phyloP scores from a whole-genome alignment of 2,329 filamentous ascomycete species.

The Phialophora chinensis region DNA sequence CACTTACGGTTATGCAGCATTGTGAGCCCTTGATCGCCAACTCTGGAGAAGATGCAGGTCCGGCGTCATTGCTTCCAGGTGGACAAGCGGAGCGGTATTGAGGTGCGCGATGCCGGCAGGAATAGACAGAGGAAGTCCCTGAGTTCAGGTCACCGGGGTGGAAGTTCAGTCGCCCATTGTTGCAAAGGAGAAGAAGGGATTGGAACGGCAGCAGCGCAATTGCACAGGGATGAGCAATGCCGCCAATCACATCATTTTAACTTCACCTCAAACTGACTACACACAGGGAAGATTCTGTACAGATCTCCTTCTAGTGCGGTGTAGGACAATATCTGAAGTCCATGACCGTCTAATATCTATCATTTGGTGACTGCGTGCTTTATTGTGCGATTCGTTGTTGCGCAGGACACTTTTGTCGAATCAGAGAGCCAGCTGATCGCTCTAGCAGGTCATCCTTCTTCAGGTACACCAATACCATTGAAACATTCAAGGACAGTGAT shows the following conservation, averaged over 20 bases:
- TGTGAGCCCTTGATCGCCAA: slow-evolving; percentile 35
- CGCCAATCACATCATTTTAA: slow-evolving; percentile 14
- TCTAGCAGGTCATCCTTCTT: slow-evolving; percentile 2
- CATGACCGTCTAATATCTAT: slow-evolving; percentile 2
- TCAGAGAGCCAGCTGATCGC: slow-evolving; percentile 16
- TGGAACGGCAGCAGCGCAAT: background rate
- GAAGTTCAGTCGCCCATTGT: slow-evolving; percentile 18
- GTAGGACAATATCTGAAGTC: slow-evolving; percentile 8
- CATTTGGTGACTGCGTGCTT: slow-evolving; percentile 21
- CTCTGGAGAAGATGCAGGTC: slow-evolving; percentile 20
- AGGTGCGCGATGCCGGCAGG: slow-evolving; percentile 1
- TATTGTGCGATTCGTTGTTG: slow-evolving; percentile 28
- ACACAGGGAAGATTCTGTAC: background rate
- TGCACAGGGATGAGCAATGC: background rate
- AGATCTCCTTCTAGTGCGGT: background rate
- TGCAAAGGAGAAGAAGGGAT: slow-evolving; percentile 4
- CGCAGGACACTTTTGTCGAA: slow-evolving; percentile 18
- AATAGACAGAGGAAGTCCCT: background rate
- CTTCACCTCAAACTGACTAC: slow-evolving; percentile 3
- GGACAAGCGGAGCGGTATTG: slow-evolving; percentile 5
- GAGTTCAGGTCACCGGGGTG: slow-evolving; percentile 6
- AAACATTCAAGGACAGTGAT: slow-evolving; percentile 11
- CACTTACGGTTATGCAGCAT: slow-evolving; percentile 39
- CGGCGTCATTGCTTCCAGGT: slow-evolving; percentile 32
- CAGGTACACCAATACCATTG: slow-evolving; percentile 21